Percentiles rank a stretch among this genome's conserved stretches.
These are phyloP conservation scores for Fusarium sp. DNA, from an alignment of 2,329 filamentous ascomycete species.

Conservation along the genomic window DNA sequence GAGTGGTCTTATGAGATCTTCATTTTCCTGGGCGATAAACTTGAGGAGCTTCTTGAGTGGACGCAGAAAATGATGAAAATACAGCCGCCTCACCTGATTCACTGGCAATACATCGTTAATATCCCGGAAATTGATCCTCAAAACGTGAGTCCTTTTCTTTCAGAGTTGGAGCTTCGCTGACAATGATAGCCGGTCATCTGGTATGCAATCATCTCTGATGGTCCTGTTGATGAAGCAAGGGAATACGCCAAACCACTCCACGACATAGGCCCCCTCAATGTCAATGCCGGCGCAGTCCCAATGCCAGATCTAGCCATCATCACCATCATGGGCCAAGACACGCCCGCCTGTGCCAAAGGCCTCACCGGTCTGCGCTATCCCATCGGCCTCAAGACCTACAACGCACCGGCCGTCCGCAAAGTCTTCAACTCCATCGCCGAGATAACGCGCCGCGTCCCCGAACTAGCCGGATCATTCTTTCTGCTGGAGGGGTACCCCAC, in stretches of 20 bases:
- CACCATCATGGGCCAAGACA: constrained; percentile 55
- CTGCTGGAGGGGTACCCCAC: constrained; percentile 67
- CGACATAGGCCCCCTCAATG: constrained; percentile 55
- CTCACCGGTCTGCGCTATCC: constrained; percentile 58
- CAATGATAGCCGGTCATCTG: constrained; percentile 54
- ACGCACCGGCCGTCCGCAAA: constrained; percentile 45
- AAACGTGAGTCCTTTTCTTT: background rate
- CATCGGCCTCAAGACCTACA: constrained; percentile 57
- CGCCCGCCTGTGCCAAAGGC: constrained; percentile 58
- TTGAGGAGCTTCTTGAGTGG: constrained; percentile 34
- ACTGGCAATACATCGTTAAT: constrained; percentile 41
- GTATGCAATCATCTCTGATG: constrained; percentile 58
- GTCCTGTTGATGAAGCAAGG: constrained; percentile 53
- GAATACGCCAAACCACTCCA: constrained; percentile 58
- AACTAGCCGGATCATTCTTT: constrained; percentile 55
- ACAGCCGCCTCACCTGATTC: constrained; percentile 24
- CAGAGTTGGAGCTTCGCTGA: background rate
- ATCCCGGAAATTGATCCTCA: constrained; percentile 32
- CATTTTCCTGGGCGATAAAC: constrained; percentile 50
- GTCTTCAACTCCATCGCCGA: constrained; percentile 52
- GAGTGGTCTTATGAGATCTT: constrained; percentile 58
- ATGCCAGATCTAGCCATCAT: constrained; percentile 60
- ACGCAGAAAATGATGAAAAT: constrained; percentile 36
- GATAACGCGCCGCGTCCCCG: constrained; percentile 25
- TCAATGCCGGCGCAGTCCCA: constrained; percentile 49